phyloP scores from a whole-genome alignment of 768 basidiomycete species.

The Jaapia argillacea region DNA sequence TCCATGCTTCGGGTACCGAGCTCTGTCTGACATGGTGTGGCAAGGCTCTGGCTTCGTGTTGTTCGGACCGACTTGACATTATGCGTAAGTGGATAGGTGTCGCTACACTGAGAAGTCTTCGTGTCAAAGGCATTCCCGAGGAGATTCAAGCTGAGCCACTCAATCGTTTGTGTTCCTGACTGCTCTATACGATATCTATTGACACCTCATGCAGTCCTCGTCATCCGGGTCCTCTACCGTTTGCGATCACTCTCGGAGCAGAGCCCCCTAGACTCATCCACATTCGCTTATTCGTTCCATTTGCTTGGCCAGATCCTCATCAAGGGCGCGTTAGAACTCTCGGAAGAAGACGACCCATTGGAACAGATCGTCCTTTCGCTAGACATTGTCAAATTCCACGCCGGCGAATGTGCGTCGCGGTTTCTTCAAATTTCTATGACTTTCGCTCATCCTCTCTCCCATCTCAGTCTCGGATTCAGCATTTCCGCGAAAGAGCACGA shows the following conservation, averaged over 20 bases:
- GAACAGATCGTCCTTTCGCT: conserved; percentile 73
- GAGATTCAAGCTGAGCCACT: conserved; percentile 66
- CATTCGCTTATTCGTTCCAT: conserved; percentile 75
- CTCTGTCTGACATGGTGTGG: not conserved
- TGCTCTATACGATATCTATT: not conserved
- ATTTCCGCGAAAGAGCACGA: conserved; percentile 66
- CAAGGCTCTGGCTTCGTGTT: conserved; percentile 65
- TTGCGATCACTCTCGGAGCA: conserved; percentile 76
- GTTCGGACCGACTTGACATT: conserved; percentile 63
- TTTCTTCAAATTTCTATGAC: not conserved
- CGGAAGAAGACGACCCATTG: conserved; percentile 64
- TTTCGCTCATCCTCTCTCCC: too few relatives aligned
- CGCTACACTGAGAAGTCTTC: conserved; percentile 69
- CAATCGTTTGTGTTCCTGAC: conserved; percentile 31
- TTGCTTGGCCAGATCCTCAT: conserved; percentile 60
- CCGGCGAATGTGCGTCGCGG: conserved; percentile 53
- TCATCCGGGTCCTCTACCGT: conserved; percentile 80
- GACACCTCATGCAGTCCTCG: conserved; percentile 40
- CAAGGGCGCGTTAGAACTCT: conserved; percentile 55
- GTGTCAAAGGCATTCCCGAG: conserved; percentile 57
- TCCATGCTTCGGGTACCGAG: conserved; percentile 8
- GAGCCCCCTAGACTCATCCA: conserved; percentile 72
- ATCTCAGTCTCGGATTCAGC: conserved; percentile 51
- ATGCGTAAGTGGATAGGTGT: conserved; percentile 70
- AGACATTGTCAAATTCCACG: conserved; percentile 62